Percentiles rank a stretch among this genome's conserved stretches.
phyloP scores from a whole-genome alignment of 306 rosid genomes.

The Corylus americana region DNA sequence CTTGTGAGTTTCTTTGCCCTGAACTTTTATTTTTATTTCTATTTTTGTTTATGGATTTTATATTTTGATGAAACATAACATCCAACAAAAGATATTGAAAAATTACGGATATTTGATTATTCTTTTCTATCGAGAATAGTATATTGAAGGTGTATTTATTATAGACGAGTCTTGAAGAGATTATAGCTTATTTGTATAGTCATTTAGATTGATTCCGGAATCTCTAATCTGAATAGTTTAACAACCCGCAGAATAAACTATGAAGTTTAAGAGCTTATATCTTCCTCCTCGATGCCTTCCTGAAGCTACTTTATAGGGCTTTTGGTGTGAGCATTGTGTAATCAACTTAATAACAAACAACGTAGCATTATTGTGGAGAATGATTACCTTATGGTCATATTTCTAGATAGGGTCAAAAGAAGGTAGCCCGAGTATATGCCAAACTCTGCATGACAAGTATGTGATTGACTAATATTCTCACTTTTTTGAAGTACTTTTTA shows the following conservation, averaged over 20 bases:
- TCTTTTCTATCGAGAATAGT: not conserved
- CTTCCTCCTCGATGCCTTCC: not conserved
- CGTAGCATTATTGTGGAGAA: not conserved
- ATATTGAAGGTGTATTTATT: not conserved
- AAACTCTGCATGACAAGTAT: not conserved
- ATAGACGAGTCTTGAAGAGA: not conserved
- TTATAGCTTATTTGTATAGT: not conserved
- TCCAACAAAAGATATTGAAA: not conserved
- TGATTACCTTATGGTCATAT: not conserved
- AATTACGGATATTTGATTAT: not conserved
- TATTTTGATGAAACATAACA: not conserved
- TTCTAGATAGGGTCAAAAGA: not conserved
- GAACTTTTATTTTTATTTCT: not conserved
- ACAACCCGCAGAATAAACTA: not conserved
- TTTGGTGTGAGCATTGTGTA: not conserved
- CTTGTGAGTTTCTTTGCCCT: constrained; percentile 64
- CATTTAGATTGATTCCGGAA: not conserved
- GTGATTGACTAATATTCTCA: not conserved
- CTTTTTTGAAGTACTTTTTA: not conserved
- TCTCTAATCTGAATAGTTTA: not conserved
- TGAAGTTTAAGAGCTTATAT: not conserved
- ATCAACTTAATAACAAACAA: not conserved
- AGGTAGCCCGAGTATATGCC: not conserved
- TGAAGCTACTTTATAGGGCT: not conserved
- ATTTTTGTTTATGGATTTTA: not conserved